These are phyloP conservation scores for Aspergillus ruber DNA, from an alignment of 2,329 filamentous ascomycete species.

Conservation along the genomic window DNA sequence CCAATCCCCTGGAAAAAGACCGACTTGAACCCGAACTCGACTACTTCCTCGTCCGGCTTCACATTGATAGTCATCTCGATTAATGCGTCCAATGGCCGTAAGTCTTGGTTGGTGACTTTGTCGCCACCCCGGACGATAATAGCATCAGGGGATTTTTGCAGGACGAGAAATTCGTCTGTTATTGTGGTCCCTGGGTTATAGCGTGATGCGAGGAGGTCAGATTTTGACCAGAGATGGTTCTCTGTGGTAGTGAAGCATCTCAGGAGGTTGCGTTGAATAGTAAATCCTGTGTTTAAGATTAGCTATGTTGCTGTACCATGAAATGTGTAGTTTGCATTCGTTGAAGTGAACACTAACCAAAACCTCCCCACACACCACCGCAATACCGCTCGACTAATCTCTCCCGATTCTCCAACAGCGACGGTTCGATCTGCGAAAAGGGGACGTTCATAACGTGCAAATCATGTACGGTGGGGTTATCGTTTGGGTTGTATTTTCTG, in stretches of 20 bases:
- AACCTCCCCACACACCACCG: slow-evolving; percentile 6
- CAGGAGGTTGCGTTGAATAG: slow-evolving; percentile 1
- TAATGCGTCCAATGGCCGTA: slow-evolving; percentile 6
- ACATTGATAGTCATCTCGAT: slow-evolving; percentile 5
- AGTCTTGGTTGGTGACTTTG: slow-evolving; percentile 4
- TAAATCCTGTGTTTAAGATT: background rate
- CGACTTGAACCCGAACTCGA: slow-evolving; percentile 9
- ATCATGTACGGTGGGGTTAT: slow-evolving; percentile 6
- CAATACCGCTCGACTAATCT: slow-evolving; percentile 5
- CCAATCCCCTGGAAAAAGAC: slow-evolving; percentile 7
- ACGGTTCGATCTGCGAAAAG: slow-evolving; percentile 3
- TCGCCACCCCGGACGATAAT: slow-evolving; percentile 9
- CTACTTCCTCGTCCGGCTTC: background rate
- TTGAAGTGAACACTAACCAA: background rate
- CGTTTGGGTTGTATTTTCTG: slow-evolving; percentile 3
- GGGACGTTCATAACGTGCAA: slow-evolving; percentile 4
- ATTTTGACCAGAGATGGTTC: background rate
- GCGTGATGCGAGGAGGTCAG: slow-evolving; percentile 2
- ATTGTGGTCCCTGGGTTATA: slow-evolving; percentile 1
- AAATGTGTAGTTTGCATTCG: no score
- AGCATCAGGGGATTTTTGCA: background rate
- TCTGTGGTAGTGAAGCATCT: background rate
- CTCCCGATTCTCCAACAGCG: background rate
- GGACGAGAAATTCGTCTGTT: background rate
- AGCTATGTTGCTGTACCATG: no score